Evolutionary conservation across 257 asterid genomes (phyloP).

Genomic region (Nicotiana otophora): DNA sequence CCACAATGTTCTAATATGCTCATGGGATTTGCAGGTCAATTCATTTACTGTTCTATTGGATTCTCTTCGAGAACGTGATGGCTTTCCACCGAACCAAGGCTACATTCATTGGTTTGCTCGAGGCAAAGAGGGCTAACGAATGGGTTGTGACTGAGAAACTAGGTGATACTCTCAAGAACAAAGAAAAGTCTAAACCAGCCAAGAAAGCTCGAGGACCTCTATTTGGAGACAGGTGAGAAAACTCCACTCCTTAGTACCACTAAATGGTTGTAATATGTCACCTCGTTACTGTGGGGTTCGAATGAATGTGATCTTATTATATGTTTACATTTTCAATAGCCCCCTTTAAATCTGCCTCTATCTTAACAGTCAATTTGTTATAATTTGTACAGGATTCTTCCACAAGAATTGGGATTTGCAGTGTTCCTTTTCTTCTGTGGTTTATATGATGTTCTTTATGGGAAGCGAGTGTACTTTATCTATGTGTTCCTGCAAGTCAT

Average conservation of each 20-base stretch:
- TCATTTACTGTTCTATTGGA: conserved; percentile 87
- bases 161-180: conserved; percentile 73
- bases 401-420: conserved; percentile 75
- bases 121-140: conserved; percentile 84
- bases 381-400: conserved; percentile 42
- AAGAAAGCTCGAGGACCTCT: conserved; percentile 36
- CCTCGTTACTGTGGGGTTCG: no score
- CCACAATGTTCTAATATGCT: neutral
- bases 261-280: no score
- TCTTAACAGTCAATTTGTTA: neutral
- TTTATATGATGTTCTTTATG: conserved; percentile 76
- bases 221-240: conserved; percentile 61
- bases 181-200: conserved; percentile 36
- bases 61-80: conserved; percentile 96
- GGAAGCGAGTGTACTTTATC: conserved; percentile 69
- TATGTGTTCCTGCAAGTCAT: conserved; percentile 80
- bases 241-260: neutral
- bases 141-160: conserved; percentile 98
- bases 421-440: conserved; percentile 78
- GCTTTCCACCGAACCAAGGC: conserved; percentile 96
- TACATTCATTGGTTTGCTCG: conserved; percentile 77
- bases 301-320: no score
- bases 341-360: neutral
- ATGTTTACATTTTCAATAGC: no score
- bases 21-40: conserved; percentile 53